Conservation (phyloP, 805 yeast species). For the Candida yuanshanica region DNA sequence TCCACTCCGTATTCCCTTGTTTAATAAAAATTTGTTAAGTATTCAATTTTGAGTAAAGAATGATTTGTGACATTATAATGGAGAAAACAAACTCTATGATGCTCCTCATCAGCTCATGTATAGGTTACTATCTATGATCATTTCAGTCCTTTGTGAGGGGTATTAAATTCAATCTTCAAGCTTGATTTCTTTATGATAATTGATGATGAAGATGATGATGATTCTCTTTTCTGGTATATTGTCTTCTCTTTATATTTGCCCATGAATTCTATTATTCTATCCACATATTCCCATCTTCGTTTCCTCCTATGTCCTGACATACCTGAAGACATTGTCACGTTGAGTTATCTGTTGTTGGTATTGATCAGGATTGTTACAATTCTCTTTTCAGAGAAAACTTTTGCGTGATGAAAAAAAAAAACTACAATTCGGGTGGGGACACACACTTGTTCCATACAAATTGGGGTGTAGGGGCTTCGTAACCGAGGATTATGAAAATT, state of each 20-base stretch:
- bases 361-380: slow-evolving; percentile 6
- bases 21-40: too few species aligned
- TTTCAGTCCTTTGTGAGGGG: too few species aligned
- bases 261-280: neutral
- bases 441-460: slow-evolving; percentile 1
- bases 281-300: neutral
- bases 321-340: slow-evolving; percentile 26
- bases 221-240: too few species aligned
- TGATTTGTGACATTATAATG: too few species aligned
- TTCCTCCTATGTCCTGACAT: slow-evolving; percentile 10
- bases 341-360: slow-evolving; percentile 12
- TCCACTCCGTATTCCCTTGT: too few species aligned
- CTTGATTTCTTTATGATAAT: too few species aligned
- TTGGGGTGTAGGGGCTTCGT: slow-evolving; percentile 1
- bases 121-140: too few species aligned
- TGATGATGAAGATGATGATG: too few species aligned
- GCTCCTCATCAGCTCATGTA: too few species aligned
- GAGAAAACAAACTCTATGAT: too few species aligned
- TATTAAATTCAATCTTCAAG: too few species aligned
- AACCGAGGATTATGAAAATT: slow-evolving; percentile 2
- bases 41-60: too few species aligned
- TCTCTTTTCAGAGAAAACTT: slow-evolving; percentile 23
- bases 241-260: neutral
- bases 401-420: slow-evolving; percentile 22
- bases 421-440: slow-evolving; percentile 2